Evolutionary conservation across 2,329 filamentous ascomycete genomes (phyloP), one percentile per base, ranked within the genome.

Genomic region (Bipolaris cookei): DNA sequence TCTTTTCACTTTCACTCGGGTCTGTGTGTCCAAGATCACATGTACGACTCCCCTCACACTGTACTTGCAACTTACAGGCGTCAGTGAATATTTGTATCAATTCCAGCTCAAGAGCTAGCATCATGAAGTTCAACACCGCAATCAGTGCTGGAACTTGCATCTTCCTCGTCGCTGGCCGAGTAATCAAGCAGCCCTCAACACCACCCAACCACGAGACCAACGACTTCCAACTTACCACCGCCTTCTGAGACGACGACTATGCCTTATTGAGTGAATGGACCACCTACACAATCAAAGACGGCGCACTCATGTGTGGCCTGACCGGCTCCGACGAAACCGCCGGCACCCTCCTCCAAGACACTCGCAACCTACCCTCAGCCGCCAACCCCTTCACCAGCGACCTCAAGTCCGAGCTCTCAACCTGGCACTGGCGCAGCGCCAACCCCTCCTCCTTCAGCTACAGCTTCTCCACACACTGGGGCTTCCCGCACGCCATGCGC

Each of bases 371-470:
- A 1, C 60, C 64, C 1, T 68, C 66, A 5, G 60, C 61, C 2
- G 51, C 57, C 5, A 68, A 63, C 21, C 38, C 18, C 1, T 69
- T 64, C 62, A 55, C 45, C 7, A 61, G 59, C 14, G 58, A 66
- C 28, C 57, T 65, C 18, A 49, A 45, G 30, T 30, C 51, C 1
- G 58, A 61, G 14, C 44, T 67, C 7, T n/a, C 37, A 1, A 50
- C 30, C 3, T 69, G 66, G 66, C 56, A 62, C 21, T 70, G 66
- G 64, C 51, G 37, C 6, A 44, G 51, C 7, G 18, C 53, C 10
- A 23, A 38, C 8, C 55, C 59, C 2, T 25, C 54, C 14, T 54
- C 42, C 1, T 62, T 48, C 34, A 51, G 45, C 3, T 66, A 62
- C 30, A 58, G 62, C 10, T 51, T 62, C 14, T 53, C 59, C 18